A percentile compares a stretch with the other conserved stretches of the same genome.
phyloP scores from a whole-genome alignment of 768 basidiomycete genomes.

The Lyophyllum semitale region DNA sequence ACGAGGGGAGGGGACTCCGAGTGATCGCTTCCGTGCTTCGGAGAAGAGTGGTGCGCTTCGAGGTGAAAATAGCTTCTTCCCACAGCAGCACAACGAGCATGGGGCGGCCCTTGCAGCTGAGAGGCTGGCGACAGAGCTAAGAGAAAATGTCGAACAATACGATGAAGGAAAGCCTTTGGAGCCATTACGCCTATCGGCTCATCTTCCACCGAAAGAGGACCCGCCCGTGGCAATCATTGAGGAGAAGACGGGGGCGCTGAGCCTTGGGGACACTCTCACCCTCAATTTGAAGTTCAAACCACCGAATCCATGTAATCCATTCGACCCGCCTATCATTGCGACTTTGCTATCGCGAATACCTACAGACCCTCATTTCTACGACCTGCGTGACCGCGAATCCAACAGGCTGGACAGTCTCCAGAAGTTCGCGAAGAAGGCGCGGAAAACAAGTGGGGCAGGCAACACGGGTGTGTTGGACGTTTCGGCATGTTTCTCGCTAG shows the following conservation, averaged over 20 bases:
- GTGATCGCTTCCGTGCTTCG: constrained; percentile 25
- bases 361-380: constrained; percentile 60
- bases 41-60: constrained; percentile 22
- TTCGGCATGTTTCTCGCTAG: constrained; percentile 50
- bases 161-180: constrained; percentile 30
- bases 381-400: constrained; percentile 55
- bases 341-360: constrained; percentile 66
- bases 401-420: constrained; percentile 70
- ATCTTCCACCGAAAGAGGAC: constrained; percentile 23
- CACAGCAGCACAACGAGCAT: constrained; percentile 37
- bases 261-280: constrained; percentile 63
- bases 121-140: constrained; percentile 52
- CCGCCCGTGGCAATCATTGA: constrained; percentile 40
- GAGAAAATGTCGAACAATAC: constrained; percentile 33
- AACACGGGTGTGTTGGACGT: constrained; percentile 34
- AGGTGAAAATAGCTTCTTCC: constrained; percentile 26
- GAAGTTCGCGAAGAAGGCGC: constrained; percentile 59
- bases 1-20: constrained; percentile 43
- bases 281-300: constrained; percentile 67
- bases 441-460: constrained; percentile 43
- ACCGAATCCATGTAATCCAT: constrained; percentile 88
- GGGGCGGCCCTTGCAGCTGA: constrained; percentile 56
- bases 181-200: constrained; percentile 28
- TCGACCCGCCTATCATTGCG: constrained; percentile 64
- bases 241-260: constrained; percentile 65